Evolutionary conservation across 208 protist genomes (phyloP).

Genomic region (Trypanosoma melophagium): DNA sequence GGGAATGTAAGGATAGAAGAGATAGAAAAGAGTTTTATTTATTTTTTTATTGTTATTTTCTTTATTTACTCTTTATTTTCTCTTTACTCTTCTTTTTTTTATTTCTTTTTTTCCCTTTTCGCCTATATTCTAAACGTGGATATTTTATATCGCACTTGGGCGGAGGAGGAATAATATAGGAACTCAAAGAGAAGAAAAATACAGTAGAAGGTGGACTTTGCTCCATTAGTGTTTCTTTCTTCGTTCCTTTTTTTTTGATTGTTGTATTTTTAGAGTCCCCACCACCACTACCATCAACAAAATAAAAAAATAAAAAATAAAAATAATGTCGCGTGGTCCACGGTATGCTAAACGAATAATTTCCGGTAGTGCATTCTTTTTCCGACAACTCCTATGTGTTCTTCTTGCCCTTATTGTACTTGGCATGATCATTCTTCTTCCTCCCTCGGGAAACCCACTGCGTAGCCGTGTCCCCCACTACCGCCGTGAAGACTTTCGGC

Average conservation of each 20-base stretch:
- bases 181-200: too few species aligned
- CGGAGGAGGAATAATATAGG: too few species aligned
- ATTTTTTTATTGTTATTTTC: constrained; percentile 12
- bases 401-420: constrained; percentile 7
- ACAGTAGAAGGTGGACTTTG: too few species aligned
- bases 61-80: constrained; percentile 1
- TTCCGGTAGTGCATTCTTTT: background rate
- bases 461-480: constrained; percentile 8
- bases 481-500: constrained; percentile 14
- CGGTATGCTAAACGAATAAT: background rate
- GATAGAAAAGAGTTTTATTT: constrained; percentile 3
- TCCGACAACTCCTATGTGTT: constrained; percentile 6
- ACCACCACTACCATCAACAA: background rate
- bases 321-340: background rate
- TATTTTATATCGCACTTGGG: background rate
- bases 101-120: constrained; percentile 10
- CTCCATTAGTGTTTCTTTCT: too few species aligned
- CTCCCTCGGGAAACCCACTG: background rate
- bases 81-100: constrained; percentile 3
- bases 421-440: constrained; percentile 12
- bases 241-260: constrained; percentile 8
- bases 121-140: constrained; percentile 9
- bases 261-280: background rate
- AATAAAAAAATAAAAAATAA: background rate
- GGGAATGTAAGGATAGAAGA: background rate